Conservation (phyloP, 2,329 filamentous ascomycete genomes). For the Teratosphaeria viscida region DNA sequence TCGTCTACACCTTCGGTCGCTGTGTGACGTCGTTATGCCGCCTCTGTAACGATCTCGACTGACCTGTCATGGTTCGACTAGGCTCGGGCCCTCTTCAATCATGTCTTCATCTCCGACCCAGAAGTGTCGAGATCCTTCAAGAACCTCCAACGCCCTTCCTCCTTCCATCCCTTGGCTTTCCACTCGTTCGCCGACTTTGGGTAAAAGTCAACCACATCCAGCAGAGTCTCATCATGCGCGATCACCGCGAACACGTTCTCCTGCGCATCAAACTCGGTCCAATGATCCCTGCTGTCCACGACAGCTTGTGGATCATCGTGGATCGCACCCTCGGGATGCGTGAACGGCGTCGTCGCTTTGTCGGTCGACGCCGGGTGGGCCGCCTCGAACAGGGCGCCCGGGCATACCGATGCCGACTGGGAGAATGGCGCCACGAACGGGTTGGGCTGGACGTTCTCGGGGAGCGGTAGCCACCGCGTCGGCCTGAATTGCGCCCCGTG, state of each 20-base stretch:
- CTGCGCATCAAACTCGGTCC: conserved; percentile 37
- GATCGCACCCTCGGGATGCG: conserved; percentile 13
- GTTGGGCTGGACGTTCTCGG: conserved; percentile 27
- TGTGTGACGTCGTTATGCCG: too few species aligned
- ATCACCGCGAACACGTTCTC: conserved; percentile 37
- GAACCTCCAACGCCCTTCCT: conserved; percentile 40
- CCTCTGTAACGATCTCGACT: not conserved
- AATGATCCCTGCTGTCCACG: conserved; percentile 32
- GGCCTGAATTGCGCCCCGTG: conserved; percentile 38
- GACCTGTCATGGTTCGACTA: not conserved
- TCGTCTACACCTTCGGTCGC: too few species aligned
- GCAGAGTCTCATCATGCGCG: conserved; percentile 38
- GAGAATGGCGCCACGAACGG: conserved; percentile 24
- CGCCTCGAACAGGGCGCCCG: conserved; percentile 29
- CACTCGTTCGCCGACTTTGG: conserved; percentile 40
- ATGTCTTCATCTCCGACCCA: not conserved
- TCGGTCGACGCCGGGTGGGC: conserved; percentile 20
- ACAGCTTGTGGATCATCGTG: conserved; percentile 24
- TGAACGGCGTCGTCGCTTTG: conserved; percentile 23
- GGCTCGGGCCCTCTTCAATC: not conserved
- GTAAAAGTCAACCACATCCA: conserved; percentile 39
- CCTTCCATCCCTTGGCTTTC: conserved; percentile 35
- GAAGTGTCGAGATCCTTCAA: conserved; percentile 34
- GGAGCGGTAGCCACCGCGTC: conserved; percentile 31
- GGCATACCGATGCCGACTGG: conserved; percentile 24